These are phyloP conservation scores for Lachnellula cervina DNA, from an alignment of 2,329 filamentous ascomycete genomes.

Conservation along the genomic window DNA sequence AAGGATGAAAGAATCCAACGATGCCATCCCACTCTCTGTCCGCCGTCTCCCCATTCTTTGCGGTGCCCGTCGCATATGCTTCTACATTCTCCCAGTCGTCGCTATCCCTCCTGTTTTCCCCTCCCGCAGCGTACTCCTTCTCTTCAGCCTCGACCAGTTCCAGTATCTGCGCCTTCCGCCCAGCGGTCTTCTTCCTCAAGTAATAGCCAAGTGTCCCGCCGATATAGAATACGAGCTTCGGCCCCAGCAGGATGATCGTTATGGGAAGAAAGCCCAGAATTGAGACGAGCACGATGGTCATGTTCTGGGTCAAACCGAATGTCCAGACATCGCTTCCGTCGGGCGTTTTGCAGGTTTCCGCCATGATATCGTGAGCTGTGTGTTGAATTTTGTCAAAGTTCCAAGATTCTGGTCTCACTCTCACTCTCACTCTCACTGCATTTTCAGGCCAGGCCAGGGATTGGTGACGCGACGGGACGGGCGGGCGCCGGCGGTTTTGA, in stretches of 20 bases:
- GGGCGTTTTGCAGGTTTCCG: slow-evolving; percentile 30
- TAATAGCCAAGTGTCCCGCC: slow-evolving; percentile 52
- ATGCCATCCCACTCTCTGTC: slow-evolving; percentile 73
- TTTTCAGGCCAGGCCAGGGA: slow-evolving; percentile 1
- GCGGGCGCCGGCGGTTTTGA: background rate
- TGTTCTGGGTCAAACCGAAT: slow-evolving; percentile 30
- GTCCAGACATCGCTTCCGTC: slow-evolving; percentile 25
- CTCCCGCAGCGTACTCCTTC: slow-evolving; percentile 17
- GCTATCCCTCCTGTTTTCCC: slow-evolving; percentile 38
- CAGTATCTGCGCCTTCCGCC: slow-evolving; percentile 54
- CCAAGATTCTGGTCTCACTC: background rate
- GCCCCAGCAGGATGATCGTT: slow-evolving; percentile 23
- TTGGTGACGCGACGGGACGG: background rate
- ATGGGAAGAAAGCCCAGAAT: slow-evolving; percentile 32
- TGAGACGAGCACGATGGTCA: slow-evolving; percentile 27
- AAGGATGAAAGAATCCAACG: slow-evolving; percentile 95
- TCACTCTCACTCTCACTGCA: background rate
- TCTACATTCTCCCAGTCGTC: slow-evolving; percentile 71
- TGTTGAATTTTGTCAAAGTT: background rate
- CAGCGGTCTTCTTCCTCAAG: slow-evolving; percentile 58
- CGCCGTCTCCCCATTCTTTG: slow-evolving; percentile 38
- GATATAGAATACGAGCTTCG: slow-evolving; percentile 23
- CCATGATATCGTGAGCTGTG: slow-evolving; percentile 15
- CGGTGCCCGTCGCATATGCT: slow-evolving; percentile 41
- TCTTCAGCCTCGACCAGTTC: slow-evolving; percentile 41